Base-by-base conservation (phyloP, 441 rosid genomes). In the Aleurites moluccanus region DNA sequence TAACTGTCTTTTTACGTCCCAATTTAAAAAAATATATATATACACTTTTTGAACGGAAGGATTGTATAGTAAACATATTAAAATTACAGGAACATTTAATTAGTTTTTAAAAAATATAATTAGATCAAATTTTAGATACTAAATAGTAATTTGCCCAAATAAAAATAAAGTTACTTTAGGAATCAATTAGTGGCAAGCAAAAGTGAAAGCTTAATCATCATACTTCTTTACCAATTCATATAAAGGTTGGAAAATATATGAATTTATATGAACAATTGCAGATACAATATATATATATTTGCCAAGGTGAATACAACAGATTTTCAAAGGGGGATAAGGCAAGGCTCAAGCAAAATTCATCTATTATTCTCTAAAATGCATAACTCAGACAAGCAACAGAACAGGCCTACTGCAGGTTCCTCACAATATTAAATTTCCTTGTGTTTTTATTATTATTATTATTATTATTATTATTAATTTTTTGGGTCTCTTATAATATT, bases 361-460 rank as follows among this genome's bases (percentile, higher is more conserved):
- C 55, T 18, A 14, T 56, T 52, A 38, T 64, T 30, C 63, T 45
- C 15, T 35, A 71, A 50, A 67, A 88, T 85, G 92, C 53, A 67
- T 0, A 69, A 56, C 21, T 63, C 83, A 18, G 78, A 74, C 35
- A n/a, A n/a, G n/a, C n/a, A n/a, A n/a, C n/a, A n/a, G n/a, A n/a
- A n/a, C n/a, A 79, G 67, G 38, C 81, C 82, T 40, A 86, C 88
- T 42, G 73, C 79, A 84, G 90, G 92, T 88, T 73, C 44, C 60
- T 49, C 33, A 28, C 35, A 4, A 10, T 23, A 42, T 57, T 9
- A 11, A 28, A 45, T 8, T 27, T 23, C 8, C 11, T n/a, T n/a
- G n/a, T n/a, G n/a, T n/a, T n/a, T n/a, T n/a, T n/a, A n/a, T n/a
- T n/a, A n/a, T n/a, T n/a, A n/a, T n/a, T n/a, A 3, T 15, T 18